phyloP scores from a whole-genome alignment of 78 protist genomes.

The Bigelowiella natans region DNA sequence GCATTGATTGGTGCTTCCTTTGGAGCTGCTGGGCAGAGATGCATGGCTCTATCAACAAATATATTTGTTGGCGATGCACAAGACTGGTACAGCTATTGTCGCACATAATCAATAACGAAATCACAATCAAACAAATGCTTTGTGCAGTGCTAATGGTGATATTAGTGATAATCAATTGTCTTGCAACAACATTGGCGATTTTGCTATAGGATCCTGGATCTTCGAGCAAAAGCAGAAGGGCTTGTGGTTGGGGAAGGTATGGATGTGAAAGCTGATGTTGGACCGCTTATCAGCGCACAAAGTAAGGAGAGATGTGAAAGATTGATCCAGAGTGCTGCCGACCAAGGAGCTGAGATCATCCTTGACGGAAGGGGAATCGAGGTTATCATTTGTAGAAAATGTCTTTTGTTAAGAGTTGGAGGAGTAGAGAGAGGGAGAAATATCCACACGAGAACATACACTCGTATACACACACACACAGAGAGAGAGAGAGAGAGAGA shows the following conservation, averaged over 20 bases:
- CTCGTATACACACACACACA: too few relatives aligned
- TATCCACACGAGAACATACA: too few relatives aligned
- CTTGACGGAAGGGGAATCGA: slow-evolving; percentile 6
- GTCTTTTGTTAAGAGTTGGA: too few relatives aligned
- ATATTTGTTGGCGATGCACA: slow-evolving; percentile 82
- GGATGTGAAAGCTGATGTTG: neutral
- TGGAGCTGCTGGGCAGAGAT: slow-evolving; percentile 98
- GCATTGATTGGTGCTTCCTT: slow-evolving; percentile 81
- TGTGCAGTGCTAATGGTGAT: too few relatives aligned
- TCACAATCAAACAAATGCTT: too few relatives aligned
- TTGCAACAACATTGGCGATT: too few relatives aligned
- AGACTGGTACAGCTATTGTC: neutral
- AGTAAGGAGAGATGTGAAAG: neutral
- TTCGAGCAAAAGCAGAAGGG: neutral
- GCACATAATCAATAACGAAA: too few relatives aligned
- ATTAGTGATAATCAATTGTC: too few relatives aligned
- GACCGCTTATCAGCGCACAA: neutral
- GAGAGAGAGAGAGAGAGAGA: too few relatives aligned
- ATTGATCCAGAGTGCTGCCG: neutral
- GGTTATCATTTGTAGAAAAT: neutral
- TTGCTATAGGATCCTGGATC: too few relatives aligned
- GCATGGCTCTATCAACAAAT: slow-evolving; percentile 92
- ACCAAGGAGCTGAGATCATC: neutral
- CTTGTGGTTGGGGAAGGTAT: neutral
- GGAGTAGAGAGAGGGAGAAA: too few relatives aligned